phyloP scores from a whole-genome alignment of 129 eudicot genomes.

The Glebionis coronaria region DNA sequence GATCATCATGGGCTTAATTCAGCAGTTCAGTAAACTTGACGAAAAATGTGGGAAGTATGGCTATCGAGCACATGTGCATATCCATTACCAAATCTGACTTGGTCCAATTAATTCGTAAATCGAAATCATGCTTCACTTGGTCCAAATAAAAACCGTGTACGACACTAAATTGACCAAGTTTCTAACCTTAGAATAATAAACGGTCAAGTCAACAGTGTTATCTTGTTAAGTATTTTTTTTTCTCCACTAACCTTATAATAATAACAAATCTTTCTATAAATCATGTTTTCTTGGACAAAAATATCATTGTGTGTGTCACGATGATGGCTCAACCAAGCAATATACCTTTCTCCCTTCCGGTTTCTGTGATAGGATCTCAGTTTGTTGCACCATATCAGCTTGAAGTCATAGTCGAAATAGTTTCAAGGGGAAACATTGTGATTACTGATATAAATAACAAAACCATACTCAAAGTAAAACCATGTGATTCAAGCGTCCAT shows the following conservation, averaged over 20 bases:
- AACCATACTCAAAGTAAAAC: conserved; percentile 24
- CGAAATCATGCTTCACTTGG: no score
- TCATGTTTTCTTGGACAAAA: no score
- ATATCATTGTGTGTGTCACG: no score
- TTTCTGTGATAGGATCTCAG: conserved; percentile 26
- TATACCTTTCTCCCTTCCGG: not conserved
- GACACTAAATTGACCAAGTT: no score
- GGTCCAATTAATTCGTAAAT: no score
- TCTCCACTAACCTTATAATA: no score
- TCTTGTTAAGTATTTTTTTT: no score
- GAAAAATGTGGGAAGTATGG: conserved; percentile 34
- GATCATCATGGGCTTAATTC: conserved; percentile 20
- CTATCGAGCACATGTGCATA: conserved; percentile 34
- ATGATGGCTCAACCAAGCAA: conserved; percentile 2
- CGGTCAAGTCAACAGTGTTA: no score
- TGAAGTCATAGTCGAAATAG: conserved; percentile 15
- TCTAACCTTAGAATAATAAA: no score
- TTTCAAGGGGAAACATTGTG: conserved; percentile 19
- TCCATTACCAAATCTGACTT: conserved; percentile 36
- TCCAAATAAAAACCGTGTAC: no score
- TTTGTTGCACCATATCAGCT: conserved; percentile 18
- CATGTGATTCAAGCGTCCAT: conserved; percentile 16
- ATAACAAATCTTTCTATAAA: no score
- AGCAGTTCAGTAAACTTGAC: conserved; percentile 41
- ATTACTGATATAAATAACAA: conserved; percentile 25